phyloP scores from a whole-genome alignment of 495 filamentous ascomycete species.

The Daldinia childiae region DNA sequence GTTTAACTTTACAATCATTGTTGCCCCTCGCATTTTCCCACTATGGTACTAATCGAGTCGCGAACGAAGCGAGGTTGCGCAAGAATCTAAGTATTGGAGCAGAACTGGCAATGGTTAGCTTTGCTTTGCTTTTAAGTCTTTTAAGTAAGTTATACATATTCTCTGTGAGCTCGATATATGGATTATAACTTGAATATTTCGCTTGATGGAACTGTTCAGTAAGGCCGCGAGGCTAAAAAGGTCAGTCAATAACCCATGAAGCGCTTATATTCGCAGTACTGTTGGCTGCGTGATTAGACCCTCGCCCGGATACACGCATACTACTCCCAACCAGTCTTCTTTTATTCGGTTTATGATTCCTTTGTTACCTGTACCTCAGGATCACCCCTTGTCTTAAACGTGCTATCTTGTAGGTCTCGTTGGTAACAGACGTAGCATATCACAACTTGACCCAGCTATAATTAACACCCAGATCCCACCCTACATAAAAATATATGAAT shows the following conservation, averaged over 20 bases:
- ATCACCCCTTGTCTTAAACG: conserved; percentile 1
- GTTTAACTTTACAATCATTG: too few species aligned
- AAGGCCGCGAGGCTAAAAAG: neutral
- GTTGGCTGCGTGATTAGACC: conserved; percentile 11
- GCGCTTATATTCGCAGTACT: conserved; percentile 1
- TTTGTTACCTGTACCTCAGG: neutral
- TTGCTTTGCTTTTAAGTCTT: neutral
- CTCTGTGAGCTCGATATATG: neutral
- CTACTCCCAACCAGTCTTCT: neutral
- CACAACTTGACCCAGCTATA: neutral
- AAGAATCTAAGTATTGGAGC: neutral
- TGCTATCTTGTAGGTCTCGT: neutral
- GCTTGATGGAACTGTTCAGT: neutral
- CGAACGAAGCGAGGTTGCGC: neutral
- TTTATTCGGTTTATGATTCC: neutral
- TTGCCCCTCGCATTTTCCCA: too few species aligned
- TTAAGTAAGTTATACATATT: neutral
- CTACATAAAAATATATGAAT: neutral
- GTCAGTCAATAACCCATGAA: neutral
- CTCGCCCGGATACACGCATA: neutral
- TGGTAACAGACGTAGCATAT: neutral
- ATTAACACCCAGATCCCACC: conserved; percentile 1
- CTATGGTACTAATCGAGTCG: neutral
- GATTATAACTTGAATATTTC: neutral
- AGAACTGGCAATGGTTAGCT: neutral